Base-by-base conservation (phyloP, 805 yeast species). In the Candida nanaspora region DNA sequence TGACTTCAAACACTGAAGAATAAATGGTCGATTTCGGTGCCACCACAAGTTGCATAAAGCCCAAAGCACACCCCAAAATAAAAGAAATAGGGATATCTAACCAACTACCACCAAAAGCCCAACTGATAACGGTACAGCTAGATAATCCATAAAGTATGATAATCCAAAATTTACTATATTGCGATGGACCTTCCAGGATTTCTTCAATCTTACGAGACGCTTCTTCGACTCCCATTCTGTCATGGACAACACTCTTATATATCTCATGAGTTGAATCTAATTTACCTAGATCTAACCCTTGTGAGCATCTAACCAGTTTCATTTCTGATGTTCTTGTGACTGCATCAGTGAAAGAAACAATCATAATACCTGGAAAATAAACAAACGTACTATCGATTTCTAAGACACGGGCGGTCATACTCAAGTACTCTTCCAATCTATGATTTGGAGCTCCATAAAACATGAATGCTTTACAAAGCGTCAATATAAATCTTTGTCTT, bases 381-480 rank as follows among this genome's bases (percentile, higher is more conserved):
- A 91, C 70, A 50, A 86, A 89, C 50, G 89, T 95, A 0, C 94
- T 95, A 57, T 91, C 96, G 38, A 91, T 86, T 58, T 88, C 97
- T 43, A 91, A 68, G 2, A 91, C 96, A 41, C 95, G 70, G 14
- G 96, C 82, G 1, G 97, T 89, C 88, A 86, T 82, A 22, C 81
- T 74, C 83, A 91, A 76, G 59, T 88, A 89, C 53, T 91, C 98
- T 59, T 91, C 98, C 39, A 91, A 63, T 54, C 98, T 73, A 59
- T 91, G 97, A 1, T 96, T 88, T 1, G 98, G 98, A 0, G 98
- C 98, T 23, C 98, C 98, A 52, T 78, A 91, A 43, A 86, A 64
- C 98, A 91, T 89, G 41, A 91, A 68, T 0, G 95, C 95, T 35
- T 86, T 77, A 57, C 97, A 89, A 65, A 91, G 71, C 28, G 91